A percentile compares a stretch with the other conserved stretches of the same genome.
Conservation (phyloP, 768 basidiomycete genomes). For the Cantharellus anzutake region DNA sequence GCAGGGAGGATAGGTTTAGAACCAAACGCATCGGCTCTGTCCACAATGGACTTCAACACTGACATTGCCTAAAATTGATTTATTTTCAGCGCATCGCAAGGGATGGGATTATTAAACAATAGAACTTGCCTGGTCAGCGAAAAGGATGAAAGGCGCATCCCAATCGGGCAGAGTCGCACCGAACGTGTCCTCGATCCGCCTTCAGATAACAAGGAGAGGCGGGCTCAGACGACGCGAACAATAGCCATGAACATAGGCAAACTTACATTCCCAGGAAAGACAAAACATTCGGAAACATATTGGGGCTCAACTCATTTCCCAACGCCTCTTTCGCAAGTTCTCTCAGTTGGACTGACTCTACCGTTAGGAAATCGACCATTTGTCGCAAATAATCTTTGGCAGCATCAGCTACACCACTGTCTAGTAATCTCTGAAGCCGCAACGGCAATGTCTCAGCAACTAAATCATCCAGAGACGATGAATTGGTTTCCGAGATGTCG, state of each 20-base stretch:
- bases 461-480: not conserved
- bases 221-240: not conserved
- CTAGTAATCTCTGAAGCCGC: not conserved
- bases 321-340: conserved; percentile 67
- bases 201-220: not conserved
- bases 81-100: not conserved
- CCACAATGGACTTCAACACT: too few relatives aligned
- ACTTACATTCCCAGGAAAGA: conserved; percentile 50
- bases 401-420: not conserved
- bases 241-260: not conserved
- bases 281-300: conserved; percentile 46
- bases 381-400: conserved; percentile 47
- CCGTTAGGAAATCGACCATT: conserved; percentile 47
- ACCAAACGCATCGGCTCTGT: conserved; percentile 25
- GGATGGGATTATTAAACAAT: not conserved
- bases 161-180: conserved; percentile 4
- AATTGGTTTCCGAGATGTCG: not conserved
- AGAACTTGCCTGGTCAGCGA: conserved; percentile 50
- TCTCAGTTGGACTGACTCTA: conserved; percentile 45
- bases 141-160: conserved; percentile 18
- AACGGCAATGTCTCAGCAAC: not conserved
- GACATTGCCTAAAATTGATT: too few relatives aligned
- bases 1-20: conserved; percentile 18
- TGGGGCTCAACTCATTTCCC: conserved; percentile 56
- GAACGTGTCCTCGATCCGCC: not conserved